phyloP scores from a whole-genome alignment of 345 rosid species.

The Xanthoceras sorbifolium region DNA sequence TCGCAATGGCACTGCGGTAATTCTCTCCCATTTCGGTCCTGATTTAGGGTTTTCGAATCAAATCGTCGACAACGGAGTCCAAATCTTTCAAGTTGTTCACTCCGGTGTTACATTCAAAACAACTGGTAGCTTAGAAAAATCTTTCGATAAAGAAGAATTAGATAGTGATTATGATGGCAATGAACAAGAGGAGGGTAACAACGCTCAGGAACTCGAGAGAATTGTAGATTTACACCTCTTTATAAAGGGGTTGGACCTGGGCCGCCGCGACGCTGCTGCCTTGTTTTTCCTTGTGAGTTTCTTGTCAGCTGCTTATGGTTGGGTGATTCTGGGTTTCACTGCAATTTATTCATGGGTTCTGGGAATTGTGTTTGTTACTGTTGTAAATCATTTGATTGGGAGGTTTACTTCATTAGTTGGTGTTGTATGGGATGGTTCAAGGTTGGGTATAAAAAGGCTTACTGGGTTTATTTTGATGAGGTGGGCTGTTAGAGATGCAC shows the following conservation, averaged over 20 bases:
- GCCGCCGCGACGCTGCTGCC: conserved; percentile 67
- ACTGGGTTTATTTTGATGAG: conserved; percentile 82
- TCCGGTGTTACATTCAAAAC: conserved; percentile 51
- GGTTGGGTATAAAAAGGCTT: conserved; percentile 74
- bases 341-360: conserved; percentile 77
- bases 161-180: conserved; percentile 18
- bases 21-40: conserved; percentile 55
- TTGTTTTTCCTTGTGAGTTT: conserved; percentile 72
- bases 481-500: conserved; percentile 91
- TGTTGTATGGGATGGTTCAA: conserved; percentile 71
- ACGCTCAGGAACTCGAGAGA: conserved; percentile 39
- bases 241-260: conserved; percentile 68
- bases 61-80: conserved; percentile 58
- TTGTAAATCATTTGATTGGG: conserved; percentile 65
- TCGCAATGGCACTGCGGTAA: conserved; percentile 52
- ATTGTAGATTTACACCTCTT: conserved; percentile 61
- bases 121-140: conserved; percentile 9
- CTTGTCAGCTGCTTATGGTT: conserved; percentile 85
- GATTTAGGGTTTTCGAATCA: conserved; percentile 55
- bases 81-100: conserved; percentile 54
- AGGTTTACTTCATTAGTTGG: conserved; percentile 55
- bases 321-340: conserved; percentile 89
- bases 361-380: conserved; percentile 71
- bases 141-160: conserved; percentile 2
- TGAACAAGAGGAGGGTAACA: conserved; percentile 25